Percentiles rank a stretch among this genome's conserved stretches.
Conservation (phyloP, 2,329 filamentous ascomycete species). For the Hymenoscyphus salicellus region DNA sequence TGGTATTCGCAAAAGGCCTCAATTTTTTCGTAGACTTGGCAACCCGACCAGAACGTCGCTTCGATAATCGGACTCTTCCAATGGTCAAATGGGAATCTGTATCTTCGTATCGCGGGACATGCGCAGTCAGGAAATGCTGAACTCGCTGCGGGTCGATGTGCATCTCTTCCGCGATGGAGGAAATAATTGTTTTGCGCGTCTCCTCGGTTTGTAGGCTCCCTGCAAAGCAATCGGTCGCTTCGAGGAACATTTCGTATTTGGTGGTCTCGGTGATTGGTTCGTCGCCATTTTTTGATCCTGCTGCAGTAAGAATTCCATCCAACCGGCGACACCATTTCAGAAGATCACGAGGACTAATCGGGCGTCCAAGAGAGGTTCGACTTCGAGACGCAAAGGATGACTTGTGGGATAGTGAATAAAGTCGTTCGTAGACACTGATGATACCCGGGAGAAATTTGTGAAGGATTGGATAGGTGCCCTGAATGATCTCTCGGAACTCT, state of each 20-base stretch:
- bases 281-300: conserved; percentile 61
- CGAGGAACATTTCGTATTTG: conserved; percentile 84
- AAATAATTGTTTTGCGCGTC: conserved; percentile 58
- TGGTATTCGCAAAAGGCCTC: conserved; percentile 81
- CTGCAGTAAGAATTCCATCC: conserved; percentile 58
- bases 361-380: conserved; percentile 48
- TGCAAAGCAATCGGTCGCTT: conserved; percentile 89
- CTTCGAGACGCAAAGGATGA: conserved; percentile 46
- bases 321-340: conserved; percentile 88
- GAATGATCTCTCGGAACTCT: conserved; percentile 74
- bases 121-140: conserved; percentile 70
- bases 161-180: conserved; percentile 78
- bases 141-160: conserved; percentile 80
- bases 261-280: conserved; percentile 71
- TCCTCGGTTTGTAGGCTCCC: conserved; percentile 69
- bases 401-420: conserved; percentile 46
- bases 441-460: conserved; percentile 59
- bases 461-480: conserved; percentile 67
- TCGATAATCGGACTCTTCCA: conserved; percentile 61
- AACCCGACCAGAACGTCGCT: conserved; percentile 46
- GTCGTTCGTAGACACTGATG: conserved; percentile 55
- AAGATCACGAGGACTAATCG: conserved; percentile 71
- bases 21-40: conserved; percentile 51
- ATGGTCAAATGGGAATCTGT: conserved; percentile 57
- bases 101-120: conserved; percentile 68